These are phyloP conservation scores for Xylaria arbuscula DNA, from an alignment of 2,329 filamentous ascomycete species.

Conservation along the genomic window DNA sequence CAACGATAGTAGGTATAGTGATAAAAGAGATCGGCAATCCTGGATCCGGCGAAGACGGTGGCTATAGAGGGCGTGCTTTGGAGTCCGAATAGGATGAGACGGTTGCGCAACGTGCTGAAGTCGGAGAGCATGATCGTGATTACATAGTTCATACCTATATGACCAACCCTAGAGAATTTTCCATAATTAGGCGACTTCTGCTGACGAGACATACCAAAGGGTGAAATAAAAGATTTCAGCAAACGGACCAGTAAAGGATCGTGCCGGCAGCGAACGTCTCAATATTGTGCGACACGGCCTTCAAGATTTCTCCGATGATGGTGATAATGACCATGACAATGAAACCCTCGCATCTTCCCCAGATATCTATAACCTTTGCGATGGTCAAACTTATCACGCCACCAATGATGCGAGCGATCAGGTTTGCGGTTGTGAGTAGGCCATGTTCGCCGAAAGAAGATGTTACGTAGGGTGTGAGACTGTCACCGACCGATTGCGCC, in stretches of 20 bases:
- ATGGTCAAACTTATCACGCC: constrained; percentile 23
- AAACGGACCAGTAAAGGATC: constrained; percentile 66
- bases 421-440: constrained; percentile 49
- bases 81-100: constrained; percentile 57
- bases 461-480: constrained; percentile 72
- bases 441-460: constrained; percentile 73
- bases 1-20: constrained; percentile 55
- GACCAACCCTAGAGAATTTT: background rate
- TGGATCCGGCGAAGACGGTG: constrained; percentile 58
- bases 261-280: constrained; percentile 65
- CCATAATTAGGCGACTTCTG: no score
- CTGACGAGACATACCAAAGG: no score
- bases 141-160: constrained; percentile 50
- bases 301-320: constrained; percentile 69
- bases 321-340: constrained; percentile 56
- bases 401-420: constrained; percentile 22
- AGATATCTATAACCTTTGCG: constrained; percentile 61
- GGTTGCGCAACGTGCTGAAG: constrained; percentile 57
- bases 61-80: constrained; percentile 58
- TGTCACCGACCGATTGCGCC: constrained; percentile 54
- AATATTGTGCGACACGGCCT: constrained; percentile 68
- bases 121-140: constrained; percentile 58
- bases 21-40: constrained; percentile 55
- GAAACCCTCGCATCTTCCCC: constrained; percentile 61
- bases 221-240: no score